These are phyloP conservation scores for Wickerhamiella bombiphila DNA, from an alignment of 805 yeast species.

Conservation along the genomic window DNA sequence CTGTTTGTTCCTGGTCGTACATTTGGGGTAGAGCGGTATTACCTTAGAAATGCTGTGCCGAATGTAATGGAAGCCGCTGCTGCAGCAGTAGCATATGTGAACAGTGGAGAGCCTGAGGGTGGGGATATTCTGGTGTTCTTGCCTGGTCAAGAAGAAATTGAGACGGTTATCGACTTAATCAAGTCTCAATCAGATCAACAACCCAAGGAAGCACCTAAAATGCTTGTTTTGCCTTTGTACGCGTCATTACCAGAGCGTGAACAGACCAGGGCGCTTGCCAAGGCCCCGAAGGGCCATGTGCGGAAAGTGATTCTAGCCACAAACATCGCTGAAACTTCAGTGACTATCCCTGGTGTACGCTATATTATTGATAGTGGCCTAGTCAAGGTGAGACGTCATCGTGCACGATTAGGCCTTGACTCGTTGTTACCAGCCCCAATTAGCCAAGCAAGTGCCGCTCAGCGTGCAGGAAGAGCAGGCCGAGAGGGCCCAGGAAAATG, in stretches of 20 bases:
- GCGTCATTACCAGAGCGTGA: slow-evolving; percentile 83
- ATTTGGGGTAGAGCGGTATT: slow-evolving; percentile 65
- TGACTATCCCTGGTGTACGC: slow-evolving; percentile 87
- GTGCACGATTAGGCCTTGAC: slow-evolving; percentile 84
- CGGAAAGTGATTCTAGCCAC: slow-evolving; percentile 86
- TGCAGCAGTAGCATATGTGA: slow-evolving; percentile 61
- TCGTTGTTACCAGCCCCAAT: slow-evolving; percentile 83
- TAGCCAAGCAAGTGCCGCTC: slow-evolving; percentile 87
- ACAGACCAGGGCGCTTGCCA: slow-evolving; percentile 67
- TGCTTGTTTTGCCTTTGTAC: slow-evolving; percentile 72
- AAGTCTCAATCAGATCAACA: slow-evolving; percentile 32
- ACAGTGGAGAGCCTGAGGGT: slow-evolving; percentile 50
- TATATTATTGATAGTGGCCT: slow-evolving; percentile 89
- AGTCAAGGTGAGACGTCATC: slow-evolving; percentile 88
- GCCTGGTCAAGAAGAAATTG: slow-evolving; percentile 97
- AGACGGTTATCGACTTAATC: slow-evolving; percentile 55
- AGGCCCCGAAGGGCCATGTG: slow-evolving; percentile 43
- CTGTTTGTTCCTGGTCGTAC: slow-evolving; percentile 79
- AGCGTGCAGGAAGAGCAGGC: slow-evolving; percentile 98
- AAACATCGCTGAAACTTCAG: slow-evolving; percentile 94
- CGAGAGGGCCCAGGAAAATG: slow-evolving; percentile 91
- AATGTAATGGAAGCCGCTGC: slow-evolving; percentile 74
- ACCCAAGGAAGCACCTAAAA: slow-evolving; percentile 58
- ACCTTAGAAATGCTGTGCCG: slow-evolving; percentile 48
- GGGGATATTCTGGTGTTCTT: slow-evolving; percentile 90